Percentiles rank a stretch among this genome's conserved stretches.
These are phyloP conservation scores for Parathielavia appendiculata DNA, from an alignment of 495 filamentous ascomycete species.

Conservation along the genomic window DNA sequence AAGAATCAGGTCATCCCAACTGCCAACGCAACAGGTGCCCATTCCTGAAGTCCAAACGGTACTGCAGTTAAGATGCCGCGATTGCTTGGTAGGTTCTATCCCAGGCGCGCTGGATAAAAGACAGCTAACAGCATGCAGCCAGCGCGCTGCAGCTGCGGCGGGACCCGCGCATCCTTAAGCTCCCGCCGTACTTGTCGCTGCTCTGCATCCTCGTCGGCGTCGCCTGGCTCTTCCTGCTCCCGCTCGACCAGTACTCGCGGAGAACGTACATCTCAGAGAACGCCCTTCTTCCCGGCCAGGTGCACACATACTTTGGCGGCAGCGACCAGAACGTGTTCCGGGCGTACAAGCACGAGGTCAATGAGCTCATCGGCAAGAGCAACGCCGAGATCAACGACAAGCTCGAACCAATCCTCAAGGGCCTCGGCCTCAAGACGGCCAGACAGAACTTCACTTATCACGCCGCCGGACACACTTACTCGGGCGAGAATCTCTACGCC, in stretches of 20 bases:
- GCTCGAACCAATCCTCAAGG: constrained; percentile 67
- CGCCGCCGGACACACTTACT: constrained; percentile 67
- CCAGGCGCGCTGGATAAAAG: not conserved
- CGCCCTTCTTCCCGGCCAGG: constrained; percentile 89
- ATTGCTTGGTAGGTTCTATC: constrained; percentile 25
- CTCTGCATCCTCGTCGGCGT: constrained; percentile 84
- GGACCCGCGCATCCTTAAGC: constrained; percentile 63
- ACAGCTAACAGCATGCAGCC: constrained; percentile 32
- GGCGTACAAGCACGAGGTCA: constrained; percentile 82
- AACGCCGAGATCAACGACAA: constrained; percentile 58
- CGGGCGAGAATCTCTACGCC: constrained; percentile 89
- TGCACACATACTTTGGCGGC: constrained; percentile 94
- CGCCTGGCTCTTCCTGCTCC: constrained; percentile 89
- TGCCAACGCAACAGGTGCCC: not conserved
- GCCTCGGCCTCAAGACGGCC: constrained; percentile 75
- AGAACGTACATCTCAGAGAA: constrained; percentile 97
- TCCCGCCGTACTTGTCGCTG: constrained; percentile 77
- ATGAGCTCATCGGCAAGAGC: constrained; percentile 50
- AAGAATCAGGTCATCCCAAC: not conserved
- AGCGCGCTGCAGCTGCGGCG: constrained; percentile 51
- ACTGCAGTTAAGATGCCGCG: constrained; percentile 39
- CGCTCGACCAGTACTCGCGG: constrained; percentile 86
- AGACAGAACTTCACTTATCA: constrained; percentile 71
- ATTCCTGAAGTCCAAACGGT: constrained; percentile 3
- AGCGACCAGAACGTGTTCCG: constrained; percentile 94